Conservation (phyloP, 495 filamentous ascomycete species). For the Symbiotaphrina buchneri region DNA sequence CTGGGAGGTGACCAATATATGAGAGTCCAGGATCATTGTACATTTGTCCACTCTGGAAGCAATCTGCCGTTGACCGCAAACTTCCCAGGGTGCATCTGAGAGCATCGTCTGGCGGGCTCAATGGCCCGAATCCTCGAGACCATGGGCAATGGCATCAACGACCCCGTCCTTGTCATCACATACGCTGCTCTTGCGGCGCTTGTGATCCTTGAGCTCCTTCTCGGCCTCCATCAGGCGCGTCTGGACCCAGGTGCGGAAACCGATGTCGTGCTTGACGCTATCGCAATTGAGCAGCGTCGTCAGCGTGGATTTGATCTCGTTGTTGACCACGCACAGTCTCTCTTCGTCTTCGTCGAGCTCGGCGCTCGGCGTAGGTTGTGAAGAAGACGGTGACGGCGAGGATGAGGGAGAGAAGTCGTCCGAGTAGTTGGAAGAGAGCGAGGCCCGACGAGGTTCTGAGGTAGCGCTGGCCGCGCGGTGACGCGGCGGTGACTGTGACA, state of each 20-base stretch:
- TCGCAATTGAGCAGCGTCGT: constrained; percentile 45
- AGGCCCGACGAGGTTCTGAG: constrained; percentile 10
- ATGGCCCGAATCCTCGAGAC: too few relatives aligned
- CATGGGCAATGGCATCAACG: too few relatives aligned
- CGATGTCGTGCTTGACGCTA: constrained; percentile 25
- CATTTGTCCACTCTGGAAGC: too few relatives aligned
- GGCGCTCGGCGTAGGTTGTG: constrained; percentile 7
- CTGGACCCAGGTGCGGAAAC: constrained; percentile 38
- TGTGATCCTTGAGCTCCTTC: constrained; percentile 27
- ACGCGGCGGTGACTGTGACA: constrained; percentile 8
- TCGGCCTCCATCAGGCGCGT: constrained; percentile 39
- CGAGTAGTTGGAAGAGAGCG: constrained; percentile 14
- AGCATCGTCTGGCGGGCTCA: too few relatives aligned
- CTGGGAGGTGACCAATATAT: too few relatives aligned
- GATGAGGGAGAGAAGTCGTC: constrained; percentile 3
- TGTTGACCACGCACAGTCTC: constrained; percentile 33
- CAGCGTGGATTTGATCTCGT: constrained; percentile 38
- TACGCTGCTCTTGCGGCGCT: too few relatives aligned
- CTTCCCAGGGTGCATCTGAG: too few relatives aligned
- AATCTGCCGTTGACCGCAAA: too few relatives aligned
- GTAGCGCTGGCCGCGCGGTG: too few relatives aligned
- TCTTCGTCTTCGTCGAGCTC: constrained; percentile 27
- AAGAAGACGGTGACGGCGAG: constrained; percentile 6
- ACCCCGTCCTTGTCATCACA: too few relatives aligned
- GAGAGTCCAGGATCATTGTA: too few relatives aligned